phyloP scores from a whole-genome alignment of 2,329 filamentous ascomycete genomes.

The Ceratocystis papillata region DNA sequence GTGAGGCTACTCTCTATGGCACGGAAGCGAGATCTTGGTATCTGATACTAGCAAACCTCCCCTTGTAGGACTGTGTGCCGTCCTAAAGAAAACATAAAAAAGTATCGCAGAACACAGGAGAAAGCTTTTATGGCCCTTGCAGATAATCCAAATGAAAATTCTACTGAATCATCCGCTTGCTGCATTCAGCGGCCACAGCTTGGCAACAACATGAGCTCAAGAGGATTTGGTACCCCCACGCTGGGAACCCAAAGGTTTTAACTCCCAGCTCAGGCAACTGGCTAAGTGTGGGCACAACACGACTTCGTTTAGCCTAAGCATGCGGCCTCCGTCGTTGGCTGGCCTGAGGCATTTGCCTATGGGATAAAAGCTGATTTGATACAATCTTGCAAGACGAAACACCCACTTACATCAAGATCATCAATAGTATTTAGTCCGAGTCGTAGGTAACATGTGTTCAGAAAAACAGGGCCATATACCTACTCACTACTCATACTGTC shows the following conservation, averaged over 20 bases:
- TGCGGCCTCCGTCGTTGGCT: neutral
- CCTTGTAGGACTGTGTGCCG: conserved; percentile 38
- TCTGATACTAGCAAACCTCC: conserved; percentile 48
- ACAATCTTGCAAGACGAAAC: neutral
- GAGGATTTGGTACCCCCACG: no score
- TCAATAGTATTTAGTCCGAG: neutral
- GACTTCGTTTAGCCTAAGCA: conserved; percentile 14
- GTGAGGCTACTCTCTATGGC: conserved; percentile 54
- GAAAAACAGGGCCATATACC: neutral
- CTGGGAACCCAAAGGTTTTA: no score
- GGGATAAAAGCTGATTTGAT: neutral
- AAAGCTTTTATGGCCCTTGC: conserved; percentile 10
- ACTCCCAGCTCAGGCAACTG: neutral
- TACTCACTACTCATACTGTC: no score
- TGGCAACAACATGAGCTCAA: no score
- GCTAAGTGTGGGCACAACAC: neutral
- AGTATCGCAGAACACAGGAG: conserved; percentile 9
- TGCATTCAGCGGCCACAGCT: neutral
- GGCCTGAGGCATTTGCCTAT: neutral
- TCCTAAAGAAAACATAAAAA: conserved; percentile 24
- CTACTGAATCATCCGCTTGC: neutral
- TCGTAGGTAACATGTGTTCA: neutral
- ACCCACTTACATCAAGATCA: neutral
- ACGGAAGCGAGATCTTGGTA: conserved; percentile 54
- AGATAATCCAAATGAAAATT: neutral